Conservation (phyloP, 352 stramenopile genomes). For the Phytophthora pluvialis region DNA sequence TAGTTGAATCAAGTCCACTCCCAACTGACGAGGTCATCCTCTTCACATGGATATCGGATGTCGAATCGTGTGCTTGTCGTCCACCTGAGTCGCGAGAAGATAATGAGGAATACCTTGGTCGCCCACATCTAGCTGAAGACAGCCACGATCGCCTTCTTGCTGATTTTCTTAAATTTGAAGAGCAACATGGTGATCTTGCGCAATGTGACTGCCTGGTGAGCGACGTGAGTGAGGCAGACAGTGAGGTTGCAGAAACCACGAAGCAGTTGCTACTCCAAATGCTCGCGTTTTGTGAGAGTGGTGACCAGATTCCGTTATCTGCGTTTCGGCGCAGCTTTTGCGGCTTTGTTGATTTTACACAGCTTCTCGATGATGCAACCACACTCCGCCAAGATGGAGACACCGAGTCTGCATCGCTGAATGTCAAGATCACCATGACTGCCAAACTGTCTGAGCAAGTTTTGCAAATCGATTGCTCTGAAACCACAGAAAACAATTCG, state of each 20-base stretch:
- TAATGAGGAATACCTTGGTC: neutral
- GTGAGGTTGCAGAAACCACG: conserved; percentile 1
- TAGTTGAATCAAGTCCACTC: conserved; percentile 2
- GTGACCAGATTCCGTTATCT: conserved; percentile 20
- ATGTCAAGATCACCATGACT: conserved; percentile 22
- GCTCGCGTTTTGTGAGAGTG: conserved; percentile 23
- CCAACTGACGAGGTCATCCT: conserved; percentile 23
- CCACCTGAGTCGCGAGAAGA: neutral
- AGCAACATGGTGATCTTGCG: conserved; percentile 13
- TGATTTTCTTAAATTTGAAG: conserved; percentile 19
- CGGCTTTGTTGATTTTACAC: neutral
- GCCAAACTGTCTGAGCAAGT: conserved; percentile 23
- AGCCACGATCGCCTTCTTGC: conserved; percentile 1
- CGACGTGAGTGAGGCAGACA: neutral
- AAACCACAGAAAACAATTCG: neutral
- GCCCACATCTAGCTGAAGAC: neutral
- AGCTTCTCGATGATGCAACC: neutral
- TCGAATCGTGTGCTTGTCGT: conserved; percentile 8
- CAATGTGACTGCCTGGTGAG: conserved; percentile 14
- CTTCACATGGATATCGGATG: conserved; percentile 7
- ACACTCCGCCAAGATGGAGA: neutral
- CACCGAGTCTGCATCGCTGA: conserved; percentile 3
- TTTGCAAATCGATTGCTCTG: conserved; percentile 27
- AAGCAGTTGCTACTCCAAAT: conserved; percentile 17
- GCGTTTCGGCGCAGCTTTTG: conserved; percentile 3